A percentile compares a stretch with the other conserved stretches of the same genome.
These are phyloP conservation scores for Postia placenta DNA, from an alignment of 768 basidiomycete genomes.

Conservation along the genomic window DNA sequence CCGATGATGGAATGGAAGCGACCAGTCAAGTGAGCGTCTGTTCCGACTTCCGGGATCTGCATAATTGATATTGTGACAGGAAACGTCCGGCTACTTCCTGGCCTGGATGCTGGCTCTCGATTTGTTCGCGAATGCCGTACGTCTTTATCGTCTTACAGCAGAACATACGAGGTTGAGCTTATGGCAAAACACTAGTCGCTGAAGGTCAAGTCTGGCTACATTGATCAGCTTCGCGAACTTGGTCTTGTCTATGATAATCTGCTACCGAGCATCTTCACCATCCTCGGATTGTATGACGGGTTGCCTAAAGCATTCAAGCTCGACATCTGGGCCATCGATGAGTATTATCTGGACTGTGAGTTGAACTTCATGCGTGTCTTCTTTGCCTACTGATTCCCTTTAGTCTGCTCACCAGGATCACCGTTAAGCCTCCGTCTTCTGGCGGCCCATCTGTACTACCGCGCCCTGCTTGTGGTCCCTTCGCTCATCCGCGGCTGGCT, in stretches of 20 bases:
- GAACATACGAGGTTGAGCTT: background rate
- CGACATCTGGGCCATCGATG: constrained; percentile 81
- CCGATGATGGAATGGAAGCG: constrained; percentile 29
- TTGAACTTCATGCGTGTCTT: background rate
- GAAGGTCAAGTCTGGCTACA: constrained; percentile 78
- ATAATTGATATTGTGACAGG: constrained; percentile 21
- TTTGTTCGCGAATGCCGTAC: constrained; percentile 75
- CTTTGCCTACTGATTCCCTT: background rate
- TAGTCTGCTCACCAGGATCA: constrained; percentile 55
- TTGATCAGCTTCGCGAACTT: constrained; percentile 74
- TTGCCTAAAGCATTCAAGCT: constrained; percentile 68
- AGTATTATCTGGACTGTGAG: constrained; percentile 72
- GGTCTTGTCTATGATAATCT: constrained; percentile 60
- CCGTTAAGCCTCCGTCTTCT: constrained; percentile 54
- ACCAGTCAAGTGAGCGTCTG: constrained; percentile 33
- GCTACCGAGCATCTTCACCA: constrained; percentile 62
- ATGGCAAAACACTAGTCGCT: constrained; percentile 53
- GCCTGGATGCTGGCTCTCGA: constrained; percentile 90
- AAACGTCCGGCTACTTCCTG: constrained; percentile 64
- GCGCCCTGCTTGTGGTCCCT: constrained; percentile 76
- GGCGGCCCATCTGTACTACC: constrained; percentile 86
- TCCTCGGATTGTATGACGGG: constrained; percentile 64
- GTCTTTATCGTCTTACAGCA: constrained; percentile 32
- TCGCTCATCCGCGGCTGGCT: constrained; percentile 85
- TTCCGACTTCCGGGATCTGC: constrained; percentile 1